A percentile compares a stretch with the other conserved stretches of the same genome.
Evolutionary conservation across 768 basidiomycete genomes (phyloP).

Genomic region (Mycena indigotica): DNA sequence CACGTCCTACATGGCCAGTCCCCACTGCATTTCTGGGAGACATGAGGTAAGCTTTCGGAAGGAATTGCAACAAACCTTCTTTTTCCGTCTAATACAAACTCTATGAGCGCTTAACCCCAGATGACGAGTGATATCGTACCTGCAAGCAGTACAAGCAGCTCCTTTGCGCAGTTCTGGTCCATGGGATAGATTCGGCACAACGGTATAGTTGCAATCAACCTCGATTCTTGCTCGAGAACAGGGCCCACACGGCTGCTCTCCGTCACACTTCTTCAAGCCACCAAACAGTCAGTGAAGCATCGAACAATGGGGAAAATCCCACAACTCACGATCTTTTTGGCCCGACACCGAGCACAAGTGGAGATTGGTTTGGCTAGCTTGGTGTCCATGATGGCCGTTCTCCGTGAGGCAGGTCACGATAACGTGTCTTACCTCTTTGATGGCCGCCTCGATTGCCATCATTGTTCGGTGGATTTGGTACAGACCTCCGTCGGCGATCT

Average conservation of each 20-base stretch:
- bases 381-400: constrained; percentile 9
- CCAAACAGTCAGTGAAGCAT: not conserved
- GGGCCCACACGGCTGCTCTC: constrained; percentile 11
- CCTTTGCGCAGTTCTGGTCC: constrained; percentile 22
- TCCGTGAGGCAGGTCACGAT: not conserved
- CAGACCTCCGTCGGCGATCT: not conserved
- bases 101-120: not conserved
- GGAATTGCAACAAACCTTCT: constrained; percentile 9
- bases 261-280: constrained; percentile 15
- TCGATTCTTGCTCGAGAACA: constrained; percentile 14
- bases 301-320: not conserved
- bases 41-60: not conserved
- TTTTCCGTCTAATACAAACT: constrained; percentile 14
- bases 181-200: not conserved
- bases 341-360: constrained; percentile 16
- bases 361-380: constrained; percentile 5
- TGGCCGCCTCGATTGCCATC: not conserved
- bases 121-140: constrained; percentile 2
- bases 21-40: constrained; percentile 3
- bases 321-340: constrained; percentile 18
- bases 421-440: not conserved
- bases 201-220: constrained; percentile 9
- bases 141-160: constrained; percentile 20
- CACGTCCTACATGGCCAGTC: constrained; percentile 21
- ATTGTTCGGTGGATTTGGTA: not conserved